Evolutionary conservation across 78 protist genomes (phyloP).

Genomic region (Dictyostelium brefeldianum): DNA sequence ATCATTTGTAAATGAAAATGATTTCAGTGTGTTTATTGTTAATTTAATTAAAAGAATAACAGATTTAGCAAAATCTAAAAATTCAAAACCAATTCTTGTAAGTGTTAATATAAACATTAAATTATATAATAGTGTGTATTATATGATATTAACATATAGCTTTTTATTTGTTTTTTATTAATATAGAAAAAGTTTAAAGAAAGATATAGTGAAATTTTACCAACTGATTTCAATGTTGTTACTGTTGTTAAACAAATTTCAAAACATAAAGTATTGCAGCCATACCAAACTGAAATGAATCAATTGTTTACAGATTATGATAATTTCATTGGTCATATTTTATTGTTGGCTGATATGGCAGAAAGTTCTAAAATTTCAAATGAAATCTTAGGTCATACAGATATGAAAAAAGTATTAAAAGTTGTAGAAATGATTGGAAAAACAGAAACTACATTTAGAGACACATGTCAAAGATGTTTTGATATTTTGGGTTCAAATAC

Average conservation of each 20-base stretch:
- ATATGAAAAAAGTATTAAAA: background rate
- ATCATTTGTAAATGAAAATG: too few relatives aligned
- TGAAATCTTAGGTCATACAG: background rate
- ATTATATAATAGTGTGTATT: too few relatives aligned
- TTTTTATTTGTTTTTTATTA: too few relatives aligned
- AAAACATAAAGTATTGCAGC: background rate
- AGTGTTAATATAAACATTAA: too few relatives aligned
- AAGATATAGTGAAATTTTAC: background rate
- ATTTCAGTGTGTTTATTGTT: too few relatives aligned
- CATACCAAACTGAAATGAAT: background rate
- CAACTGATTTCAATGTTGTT: background rate
- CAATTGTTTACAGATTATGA: background rate
- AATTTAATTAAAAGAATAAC: too few relatives aligned
- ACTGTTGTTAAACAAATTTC: background rate
- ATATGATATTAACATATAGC: too few relatives aligned
- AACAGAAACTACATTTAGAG: background rate
- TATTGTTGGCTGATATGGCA: background rate
- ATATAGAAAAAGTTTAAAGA: background rate
- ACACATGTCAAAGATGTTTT: background rate
- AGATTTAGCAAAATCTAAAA: too few relatives aligned
- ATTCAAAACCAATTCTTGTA: too few relatives aligned
- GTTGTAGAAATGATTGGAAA: background rate
- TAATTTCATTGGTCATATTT: background rate
- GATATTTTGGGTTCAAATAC: background rate
- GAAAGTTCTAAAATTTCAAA: background rate